These are phyloP conservation scores for Saprolegnia parasitica DNA, from an alignment of 352 stramenopile genomes.

Conservation along the genomic window DNA sequence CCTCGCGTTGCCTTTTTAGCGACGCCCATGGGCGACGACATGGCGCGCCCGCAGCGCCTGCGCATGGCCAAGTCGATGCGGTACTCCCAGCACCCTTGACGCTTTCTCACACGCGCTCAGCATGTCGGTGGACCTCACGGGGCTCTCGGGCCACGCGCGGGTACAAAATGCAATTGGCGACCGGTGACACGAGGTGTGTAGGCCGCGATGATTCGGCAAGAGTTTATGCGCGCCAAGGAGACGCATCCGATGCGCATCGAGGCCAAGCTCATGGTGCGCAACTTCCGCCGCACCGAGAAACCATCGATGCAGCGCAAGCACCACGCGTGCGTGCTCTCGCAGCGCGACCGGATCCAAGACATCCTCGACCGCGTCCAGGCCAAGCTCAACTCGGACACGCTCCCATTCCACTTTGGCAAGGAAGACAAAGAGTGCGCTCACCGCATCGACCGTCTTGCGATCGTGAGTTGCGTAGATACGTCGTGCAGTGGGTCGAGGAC, in stretches of 20 bases:
- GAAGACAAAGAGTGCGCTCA: constrained; percentile 15
- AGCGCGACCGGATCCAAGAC: neutral
- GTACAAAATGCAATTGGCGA: neutral
- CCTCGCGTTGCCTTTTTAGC: neutral
- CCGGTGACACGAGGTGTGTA: neutral
- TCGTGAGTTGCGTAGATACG: neutral
- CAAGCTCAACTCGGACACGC: neutral
- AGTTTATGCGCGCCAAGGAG: neutral
- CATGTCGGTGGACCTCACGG: neutral
- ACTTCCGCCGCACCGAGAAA: neutral
- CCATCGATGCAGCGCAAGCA: neutral
- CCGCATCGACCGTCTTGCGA: too few relatives aligned
- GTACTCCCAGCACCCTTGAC: neutral
- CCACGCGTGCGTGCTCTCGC: constrained; percentile 16
- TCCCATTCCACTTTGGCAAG: constrained; percentile 8
- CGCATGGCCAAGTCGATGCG: neutral
- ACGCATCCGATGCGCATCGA: neutral
- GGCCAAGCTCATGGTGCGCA: constrained; percentile 12
- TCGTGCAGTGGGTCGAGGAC: constrained; percentile 17
- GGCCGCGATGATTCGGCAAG: constrained; percentile 3
- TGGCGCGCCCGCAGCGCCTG: too few relatives aligned
- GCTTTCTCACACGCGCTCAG: neutral
- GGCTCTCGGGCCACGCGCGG: neutral
- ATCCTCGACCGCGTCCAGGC: constrained; percentile 2
- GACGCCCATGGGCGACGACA: neutral